Evolutionary conservation across 1,284 basidiomycete genomes (phyloP), one percentile per base, ranked within the genome.

Genomic region (Pterula multifida): DNA sequence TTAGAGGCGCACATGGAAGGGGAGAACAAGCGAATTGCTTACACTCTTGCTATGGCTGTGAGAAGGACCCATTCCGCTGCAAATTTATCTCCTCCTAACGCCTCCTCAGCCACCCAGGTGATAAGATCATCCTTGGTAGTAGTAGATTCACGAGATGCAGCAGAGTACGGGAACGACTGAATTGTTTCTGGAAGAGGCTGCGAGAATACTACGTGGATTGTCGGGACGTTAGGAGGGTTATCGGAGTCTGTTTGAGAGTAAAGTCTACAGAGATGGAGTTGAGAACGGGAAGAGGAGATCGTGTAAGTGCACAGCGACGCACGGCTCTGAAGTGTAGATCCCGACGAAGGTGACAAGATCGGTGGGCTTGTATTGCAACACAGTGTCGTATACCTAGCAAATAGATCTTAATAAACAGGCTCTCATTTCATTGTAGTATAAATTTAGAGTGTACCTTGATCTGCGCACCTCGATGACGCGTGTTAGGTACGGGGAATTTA

Each of bases 51-150:
- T n/a, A 85, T 69, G 22, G 74, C 62, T 21, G 73, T 68, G 13
- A 92, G 67, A 3, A 93, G 65, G 2, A 87, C 66, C 79, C 84
- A 90, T 64, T 92, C 85, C 9, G 90, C 89, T 0, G 82, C 83
- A 26, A 78, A 67, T 24, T 54, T 59, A 60, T 91, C 89, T 0
- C 83, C 82, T 1, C 71, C 81, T 1, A 90, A 66, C 3, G 72
- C 76, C 55, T 84, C 76, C 19, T 73, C 63, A 0, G 86, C 81
- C 47, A 91, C 74, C 83, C 87, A 90, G 0, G 65, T 55, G 32
- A 90, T 68, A 15, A 91, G 65, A 47, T 80, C 71, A 2, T 70
- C 56, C 4, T 17, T 6, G 9, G 19, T 17, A 19, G 39, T 11
- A 17, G 39, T 4, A 9, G n/a, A 17, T 9, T 42, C 4, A 6